phyloP scores from a whole-genome alignment of 2,329 filamentous ascomycete genomes.

The Graphilbum ipis-grandicollis region DNA sequence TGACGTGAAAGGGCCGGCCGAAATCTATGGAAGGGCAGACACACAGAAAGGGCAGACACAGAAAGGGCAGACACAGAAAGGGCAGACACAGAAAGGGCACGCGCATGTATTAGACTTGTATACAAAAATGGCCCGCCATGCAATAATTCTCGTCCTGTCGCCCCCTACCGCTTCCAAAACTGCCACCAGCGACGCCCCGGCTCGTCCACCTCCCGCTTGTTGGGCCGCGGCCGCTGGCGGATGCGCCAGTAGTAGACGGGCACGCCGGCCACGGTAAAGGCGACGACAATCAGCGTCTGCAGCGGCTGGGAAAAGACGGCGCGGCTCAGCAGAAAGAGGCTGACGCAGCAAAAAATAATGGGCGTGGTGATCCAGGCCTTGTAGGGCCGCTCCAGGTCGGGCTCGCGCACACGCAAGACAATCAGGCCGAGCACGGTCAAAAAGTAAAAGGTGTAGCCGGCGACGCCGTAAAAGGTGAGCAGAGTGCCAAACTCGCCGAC shows the following conservation, averaged over 20 bases:
- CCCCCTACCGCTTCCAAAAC: slow-evolving; percentile 38
- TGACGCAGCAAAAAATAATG: slow-evolving; percentile 96
- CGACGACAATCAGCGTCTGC: slow-evolving; percentile 75
- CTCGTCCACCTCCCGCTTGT: slow-evolving; percentile 22
- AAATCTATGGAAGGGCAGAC: too few relatives aligned
- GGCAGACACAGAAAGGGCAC: too few relatives aligned
- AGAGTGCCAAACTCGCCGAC: slow-evolving; percentile 85
- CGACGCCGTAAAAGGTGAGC: slow-evolving; percentile 93
- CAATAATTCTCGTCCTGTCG: too few relatives aligned
- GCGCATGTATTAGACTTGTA: too few relatives aligned
- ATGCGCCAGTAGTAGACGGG: slow-evolving; percentile 84
- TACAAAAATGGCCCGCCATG: too few relatives aligned
- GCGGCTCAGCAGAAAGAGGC: slow-evolving; percentile 73
- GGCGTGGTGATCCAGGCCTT: slow-evolving; percentile 93
- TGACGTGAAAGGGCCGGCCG: too few relatives aligned
- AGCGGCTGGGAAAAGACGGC: slow-evolving; percentile 82
- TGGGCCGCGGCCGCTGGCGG: slow-evolving; percentile 25
- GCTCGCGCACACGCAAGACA: slow-evolving; percentile 73
- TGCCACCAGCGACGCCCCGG: slow-evolving; percentile 36
- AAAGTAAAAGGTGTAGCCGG: slow-evolving; percentile 96
- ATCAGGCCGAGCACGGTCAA: slow-evolving; percentile 86
- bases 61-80: too few relatives aligned
- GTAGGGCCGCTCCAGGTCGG: slow-evolving; percentile 76
- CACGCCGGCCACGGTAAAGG: slow-evolving; percentile 67
- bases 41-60: too few relatives aligned